A percentile compares a stretch with the other conserved stretches of the same genome.
These are phyloP conservation scores for Fusarium mexicanum DNA, from an alignment of 2,329 filamentous ascomycete genomes.

Conservation along the genomic window DNA sequence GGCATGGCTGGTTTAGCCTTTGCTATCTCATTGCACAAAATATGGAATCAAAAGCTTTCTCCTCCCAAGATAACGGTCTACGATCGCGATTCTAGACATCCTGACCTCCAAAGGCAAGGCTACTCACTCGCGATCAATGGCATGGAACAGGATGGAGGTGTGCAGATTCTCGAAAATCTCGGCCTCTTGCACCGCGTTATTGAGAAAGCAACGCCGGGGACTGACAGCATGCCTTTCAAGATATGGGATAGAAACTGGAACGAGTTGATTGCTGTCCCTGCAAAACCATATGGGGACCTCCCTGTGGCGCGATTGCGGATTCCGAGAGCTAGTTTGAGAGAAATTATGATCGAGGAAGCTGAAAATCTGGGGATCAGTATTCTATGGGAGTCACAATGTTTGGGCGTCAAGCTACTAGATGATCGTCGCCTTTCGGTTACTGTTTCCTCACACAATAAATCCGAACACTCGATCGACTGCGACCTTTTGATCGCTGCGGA, in stretches of 20 bases:
- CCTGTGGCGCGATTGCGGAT: background rate
- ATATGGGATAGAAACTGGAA: background rate
- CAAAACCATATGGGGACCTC: background rate
- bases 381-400: background rate
- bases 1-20: background rate
- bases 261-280: background rate
- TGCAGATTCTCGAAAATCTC: background rate
- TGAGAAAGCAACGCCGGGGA: background rate
- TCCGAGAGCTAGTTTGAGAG: background rate
- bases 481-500: background rate
- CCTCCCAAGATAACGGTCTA: background rate
- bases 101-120: background rate
- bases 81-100: background rate
- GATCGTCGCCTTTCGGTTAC: background rate
- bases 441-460: background rate
- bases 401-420: background rate
- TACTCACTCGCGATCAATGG: background rate
- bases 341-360: background rate
- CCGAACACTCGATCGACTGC: background rate
- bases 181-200: background rate
- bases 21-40: background rate
- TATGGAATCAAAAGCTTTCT: rapidly evolving
- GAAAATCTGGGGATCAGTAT: background rate
- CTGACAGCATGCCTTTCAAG: background rate
- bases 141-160: background rate